phyloP scores from a whole-genome alignment of 306 rosid species.

The apple (Malus domestica) region ASM211411v1 NC_041793.1:36610001-36610500 shows the following conservation, averaged over 20 bases:
- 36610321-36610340: background rate
- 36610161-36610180: background rate
- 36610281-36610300: background rate
- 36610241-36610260: background rate
- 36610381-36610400: background rate
- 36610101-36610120: background rate
- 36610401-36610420: background rate
- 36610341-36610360: background rate
- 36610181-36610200: background rate
- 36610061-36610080: background rate
- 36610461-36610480: background rate
- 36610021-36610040: background rate
- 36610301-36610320: background rate
- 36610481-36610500: background rate
- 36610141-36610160: background rate
- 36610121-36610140: background rate
- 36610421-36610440: background rate
- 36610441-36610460: background rate
- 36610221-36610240: background rate
- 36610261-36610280: background rate
- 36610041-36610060: background rate
- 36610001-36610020: background rate
- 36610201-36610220: background rate
- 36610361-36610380: background rate
- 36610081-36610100: background rate